Base-by-base conservation (phyloP, 2,329 filamentous ascomycete genomes). In the Fusarium metavorans region DNA sequence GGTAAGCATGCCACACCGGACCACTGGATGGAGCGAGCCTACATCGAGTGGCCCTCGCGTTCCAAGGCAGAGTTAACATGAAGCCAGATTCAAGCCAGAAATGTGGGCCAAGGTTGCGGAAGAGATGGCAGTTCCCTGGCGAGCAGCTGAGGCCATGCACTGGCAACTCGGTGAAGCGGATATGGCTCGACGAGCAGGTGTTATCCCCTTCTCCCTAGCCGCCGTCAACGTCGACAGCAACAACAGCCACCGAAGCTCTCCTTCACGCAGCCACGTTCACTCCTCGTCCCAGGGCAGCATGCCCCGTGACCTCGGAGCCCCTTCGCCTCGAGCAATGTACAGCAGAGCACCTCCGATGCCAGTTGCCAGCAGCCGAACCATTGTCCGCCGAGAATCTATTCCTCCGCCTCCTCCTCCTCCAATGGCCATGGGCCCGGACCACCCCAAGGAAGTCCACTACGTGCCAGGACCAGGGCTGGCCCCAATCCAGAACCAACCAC, bases 91-190 rank as follows among this genome's bases (percentile, higher is more conserved):
- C 87, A 98, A 98, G 84, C 91, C 94, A 73, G 95, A 98, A 81
- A 98, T 98, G 95, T 99, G 96, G 96, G 92, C 94, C 70, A 97
- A 96, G 80, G 94, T 98, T 25, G 95, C 95, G 48, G 95, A 97
- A 82, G 96, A 98, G 83, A 96, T 99, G 92, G 92, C 92, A 34
- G 92, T 98, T 67, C 97, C 96, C 39, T 98, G 96, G 96, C 90
- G 97, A 79, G 95, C 97, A 20, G 96, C 94, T 57, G 96, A 99
- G 84, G 95, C 95, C 6, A 98, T 98, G 95, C 97, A 98, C 84
- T 99, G 97, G 96, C 94, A 97, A 80, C 88, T 99, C 65, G 96
- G 96, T 72, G 95, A 98, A 82, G 88, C 92, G 77, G 97, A 98
- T 78, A 98, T 99, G 95, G 95, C 95, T 57, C 91, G 93, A 71